Percentiles rank a stretch among this genome's conserved stretches.
phyloP scores from a whole-genome alignment of 2,329 filamentous ascomycete genomes.

The Aspergillus eucalypticola region DNA sequence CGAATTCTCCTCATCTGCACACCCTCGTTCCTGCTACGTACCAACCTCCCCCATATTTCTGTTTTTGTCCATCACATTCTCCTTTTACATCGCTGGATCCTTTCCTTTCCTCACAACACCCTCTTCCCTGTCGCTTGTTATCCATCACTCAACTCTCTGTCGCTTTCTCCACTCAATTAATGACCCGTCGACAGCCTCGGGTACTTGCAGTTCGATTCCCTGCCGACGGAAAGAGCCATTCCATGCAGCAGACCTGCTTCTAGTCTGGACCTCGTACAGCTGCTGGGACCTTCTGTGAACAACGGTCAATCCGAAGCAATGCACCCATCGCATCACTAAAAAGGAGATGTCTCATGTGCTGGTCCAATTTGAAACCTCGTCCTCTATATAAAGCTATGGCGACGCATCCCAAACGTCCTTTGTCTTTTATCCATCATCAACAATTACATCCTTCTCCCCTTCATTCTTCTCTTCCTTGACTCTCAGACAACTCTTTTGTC shows the following conservation, averaged over 20 bases:
- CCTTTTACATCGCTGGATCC: neutral
- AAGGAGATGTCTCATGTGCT: slow-evolving; percentile 11
- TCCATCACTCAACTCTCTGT: slow-evolving; percentile 10
- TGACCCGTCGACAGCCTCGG: slow-evolving; percentile 20
- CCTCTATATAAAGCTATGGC: slow-evolving; percentile 28
- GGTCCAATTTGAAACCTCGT: slow-evolving; percentile 17
- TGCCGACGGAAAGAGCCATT: slow-evolving; percentile 13
- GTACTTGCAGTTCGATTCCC: slow-evolving; percentile 21
- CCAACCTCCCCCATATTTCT: neutral
- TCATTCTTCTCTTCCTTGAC: neutral
- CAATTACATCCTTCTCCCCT: slow-evolving; percentile 2
- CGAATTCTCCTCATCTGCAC: neutral
- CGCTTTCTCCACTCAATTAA: slow-evolving; percentile 19
- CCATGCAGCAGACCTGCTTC: slow-evolving; percentile 19
- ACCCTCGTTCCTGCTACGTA: neutral
- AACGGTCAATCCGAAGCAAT: slow-evolving; percentile 15
- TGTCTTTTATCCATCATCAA: slow-evolving; percentile 12
- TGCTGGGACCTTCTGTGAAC: slow-evolving; percentile 14
- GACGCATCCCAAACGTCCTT: slow-evolving; percentile 9
- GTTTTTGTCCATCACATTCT: neutral
- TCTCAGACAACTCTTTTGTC: neutral
- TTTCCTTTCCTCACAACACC: neutral
- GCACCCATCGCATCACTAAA: slow-evolving; percentile 15
- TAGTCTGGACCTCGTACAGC: slow-evolving; percentile 22
- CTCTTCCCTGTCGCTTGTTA: slow-evolving; percentile 9